Evolutionary conservation across 1,284 basidiomycete genomes (phyloP).

Genomic region (Neonothopanus nambi): DNA sequence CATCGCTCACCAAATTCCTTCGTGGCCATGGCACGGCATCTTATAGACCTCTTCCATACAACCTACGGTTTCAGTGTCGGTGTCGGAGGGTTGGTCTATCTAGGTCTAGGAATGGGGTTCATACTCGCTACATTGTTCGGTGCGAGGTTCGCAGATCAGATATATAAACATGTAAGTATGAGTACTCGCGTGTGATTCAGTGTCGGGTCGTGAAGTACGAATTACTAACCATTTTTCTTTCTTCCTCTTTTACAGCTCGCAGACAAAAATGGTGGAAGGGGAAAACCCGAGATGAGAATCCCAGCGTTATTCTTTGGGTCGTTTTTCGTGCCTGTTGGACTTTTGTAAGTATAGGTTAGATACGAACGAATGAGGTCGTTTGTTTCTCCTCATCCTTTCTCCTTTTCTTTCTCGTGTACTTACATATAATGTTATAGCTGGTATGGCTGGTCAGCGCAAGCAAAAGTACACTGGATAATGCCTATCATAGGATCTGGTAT

Average conservation of each 20-base stretch:
- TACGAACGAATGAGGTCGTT: no score
- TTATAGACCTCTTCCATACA: slow-evolving; percentile 30
- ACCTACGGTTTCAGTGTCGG: slow-evolving; percentile 43
- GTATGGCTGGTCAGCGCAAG: slow-evolving; percentile 73
- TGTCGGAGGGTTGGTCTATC: slow-evolving; percentile 41
- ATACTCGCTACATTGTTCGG: slow-evolving; percentile 33
- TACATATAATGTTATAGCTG: no score
- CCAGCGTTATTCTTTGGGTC: slow-evolving; percentile 55
- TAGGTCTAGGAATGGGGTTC: slow-evolving; percentile 47
- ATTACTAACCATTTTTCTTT: neutral
- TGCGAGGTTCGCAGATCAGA: slow-evolving; percentile 31
- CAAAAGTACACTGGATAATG: slow-evolving; percentile 66
- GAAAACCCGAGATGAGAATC: slow-evolving; percentile 53
- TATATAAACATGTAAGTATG: slow-evolving; percentile 28
- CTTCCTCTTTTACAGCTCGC: slow-evolving; percentile 38
- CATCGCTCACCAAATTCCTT: no score
- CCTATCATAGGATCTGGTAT: slow-evolving; percentile 65
- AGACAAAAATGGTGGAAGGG: slow-evolving; percentile 44
- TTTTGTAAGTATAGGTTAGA: slow-evolving; percentile 61
- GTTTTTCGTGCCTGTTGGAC: slow-evolving; percentile 53
- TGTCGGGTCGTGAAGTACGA: neutral
- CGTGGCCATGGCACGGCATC: no score
- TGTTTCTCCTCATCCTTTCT: no score
- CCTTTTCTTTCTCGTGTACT: no score
- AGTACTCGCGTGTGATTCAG: no score